phyloP scores from a whole-genome alignment of 495 filamentous ascomycete genomes.

The Talaromyces borbonicus region DNA sequence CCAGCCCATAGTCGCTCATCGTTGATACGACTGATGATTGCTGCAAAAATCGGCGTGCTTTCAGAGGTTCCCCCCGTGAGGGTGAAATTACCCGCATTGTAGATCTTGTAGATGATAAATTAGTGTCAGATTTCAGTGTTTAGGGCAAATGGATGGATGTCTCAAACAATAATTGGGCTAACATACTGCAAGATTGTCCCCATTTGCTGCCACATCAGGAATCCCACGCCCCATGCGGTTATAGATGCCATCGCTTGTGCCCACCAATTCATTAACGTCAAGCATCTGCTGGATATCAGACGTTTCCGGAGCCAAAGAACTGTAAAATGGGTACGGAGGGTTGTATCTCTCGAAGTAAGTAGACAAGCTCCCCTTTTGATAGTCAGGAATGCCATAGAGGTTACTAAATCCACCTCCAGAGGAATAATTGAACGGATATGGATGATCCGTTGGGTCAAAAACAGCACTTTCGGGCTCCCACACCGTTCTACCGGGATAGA shows the following conservation, averaged over 20 bases:
- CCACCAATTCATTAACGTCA: constrained; percentile 20
- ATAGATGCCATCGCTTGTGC: constrained; percentile 17
- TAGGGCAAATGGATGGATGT: background rate
- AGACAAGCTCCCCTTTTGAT: constrained; percentile 13
- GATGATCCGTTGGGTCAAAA: constrained; percentile 13
- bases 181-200: constrained; percentile 16
- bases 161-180: background rate
- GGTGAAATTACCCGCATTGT: constrained; percentile 10
- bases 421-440: constrained; percentile 15
- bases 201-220: constrained; percentile 24
- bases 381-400: constrained; percentile 24
- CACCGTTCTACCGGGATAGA: constrained; percentile 19
- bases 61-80: constrained; percentile 36
- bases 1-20: constrained; percentile 35
- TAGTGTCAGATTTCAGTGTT: background rate
- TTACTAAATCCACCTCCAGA: constrained; percentile 42
- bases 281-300: constrained; percentile 12
- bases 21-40: constrained; percentile 36
- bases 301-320: constrained; percentile 30
- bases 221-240: constrained; percentile 21
- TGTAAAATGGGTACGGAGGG: constrained; percentile 21
- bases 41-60: constrained; percentile 30
- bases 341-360: constrained; percentile 37
- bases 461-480: constrained; percentile 16
- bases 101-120: background rate